phyloP scores from a whole-genome alignment of 192 early-diverging fungal species.

The Backusella mclennaniae region DNA sequence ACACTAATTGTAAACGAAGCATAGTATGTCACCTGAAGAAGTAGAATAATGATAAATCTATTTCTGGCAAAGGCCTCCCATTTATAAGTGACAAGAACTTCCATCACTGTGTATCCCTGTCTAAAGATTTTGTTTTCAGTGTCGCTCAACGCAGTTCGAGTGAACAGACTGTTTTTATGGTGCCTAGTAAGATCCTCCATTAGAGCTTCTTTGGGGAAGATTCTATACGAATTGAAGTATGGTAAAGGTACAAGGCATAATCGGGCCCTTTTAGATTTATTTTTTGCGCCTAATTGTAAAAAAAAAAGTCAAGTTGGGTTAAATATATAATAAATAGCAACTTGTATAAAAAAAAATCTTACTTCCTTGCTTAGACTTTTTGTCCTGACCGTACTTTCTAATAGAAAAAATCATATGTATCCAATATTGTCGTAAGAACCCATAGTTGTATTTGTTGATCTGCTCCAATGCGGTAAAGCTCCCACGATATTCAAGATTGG shows the following conservation, averaged over 20 bases:
- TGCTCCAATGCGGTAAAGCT: background rate
- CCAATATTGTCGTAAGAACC: background rate
- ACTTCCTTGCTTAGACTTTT: too few relatives aligned
- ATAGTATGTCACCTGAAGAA: slow-evolving; percentile 10
- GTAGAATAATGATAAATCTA: background rate
- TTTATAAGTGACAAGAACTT: slow-evolving; percentile 9
- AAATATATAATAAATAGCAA: background rate
- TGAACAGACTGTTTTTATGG: background rate
- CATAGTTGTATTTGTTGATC: background rate
- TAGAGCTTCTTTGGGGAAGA: background rate
- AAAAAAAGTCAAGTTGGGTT: background rate
- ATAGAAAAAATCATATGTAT: background rate
- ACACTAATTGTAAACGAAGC: background rate
- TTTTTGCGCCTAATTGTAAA: background rate
- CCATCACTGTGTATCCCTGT: slow-evolving; percentile 15
- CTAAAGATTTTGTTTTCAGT: slow-evolving; percentile 3
- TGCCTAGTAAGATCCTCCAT: background rate
- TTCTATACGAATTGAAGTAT: background rate
- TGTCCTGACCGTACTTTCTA: background rate
- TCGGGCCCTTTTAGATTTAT: background rate
- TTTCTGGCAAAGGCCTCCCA: slow-evolving; percentile 6
- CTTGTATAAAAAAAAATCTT: background rate
- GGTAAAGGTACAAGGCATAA: background rate
- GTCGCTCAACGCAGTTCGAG: background rate
- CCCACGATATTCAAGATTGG: background rate